Evolutionary conservation across 371 early-diverging fungal species (phyloP).

Genomic region (Mucor racemosus): DNA sequence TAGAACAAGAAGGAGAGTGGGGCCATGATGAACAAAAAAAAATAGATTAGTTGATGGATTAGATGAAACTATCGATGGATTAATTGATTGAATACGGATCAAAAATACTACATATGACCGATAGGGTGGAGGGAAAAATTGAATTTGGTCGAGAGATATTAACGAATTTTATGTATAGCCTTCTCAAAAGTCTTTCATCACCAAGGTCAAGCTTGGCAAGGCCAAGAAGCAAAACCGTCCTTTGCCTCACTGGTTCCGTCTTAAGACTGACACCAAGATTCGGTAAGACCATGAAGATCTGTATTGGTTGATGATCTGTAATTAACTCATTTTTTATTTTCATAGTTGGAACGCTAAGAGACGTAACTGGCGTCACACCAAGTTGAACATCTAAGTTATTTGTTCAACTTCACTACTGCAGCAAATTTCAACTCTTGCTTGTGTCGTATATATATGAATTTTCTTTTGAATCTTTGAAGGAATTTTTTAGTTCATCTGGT

Average conservation of each 20-base stretch:
- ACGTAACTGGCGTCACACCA: constrained; percentile 98
- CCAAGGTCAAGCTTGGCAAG: constrained; percentile 98
- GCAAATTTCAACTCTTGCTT: constrained; percentile 4
- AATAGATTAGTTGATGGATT: background rate
- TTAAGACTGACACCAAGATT: constrained; percentile 95
- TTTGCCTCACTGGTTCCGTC: constrained; percentile 97
- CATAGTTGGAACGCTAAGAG: constrained; percentile 97
- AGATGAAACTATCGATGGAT: background rate
- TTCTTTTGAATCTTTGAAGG: background rate
- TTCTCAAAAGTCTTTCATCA: constrained; percentile 94
- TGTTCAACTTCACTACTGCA: background rate
- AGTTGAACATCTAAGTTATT: constrained; percentile 86
- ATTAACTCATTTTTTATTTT: background rate
- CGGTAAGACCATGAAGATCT: constrained; percentile 50
- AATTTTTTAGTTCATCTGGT: background rate
- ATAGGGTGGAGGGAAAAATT: too few relatives aligned
- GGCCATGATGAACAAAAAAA: background rate
- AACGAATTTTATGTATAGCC: constrained; percentile 58
- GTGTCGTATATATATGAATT: constrained; percentile 8
- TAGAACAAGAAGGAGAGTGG: background rate
- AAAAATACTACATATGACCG: too few relatives aligned
- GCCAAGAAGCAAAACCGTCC: constrained; percentile 98
- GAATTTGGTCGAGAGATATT: background rate
- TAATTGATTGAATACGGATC: background rate
- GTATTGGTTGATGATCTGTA: background rate